Conservation (phyloP, 306 rosid genomes). For the Sechiopsis laciniata region DNA sequence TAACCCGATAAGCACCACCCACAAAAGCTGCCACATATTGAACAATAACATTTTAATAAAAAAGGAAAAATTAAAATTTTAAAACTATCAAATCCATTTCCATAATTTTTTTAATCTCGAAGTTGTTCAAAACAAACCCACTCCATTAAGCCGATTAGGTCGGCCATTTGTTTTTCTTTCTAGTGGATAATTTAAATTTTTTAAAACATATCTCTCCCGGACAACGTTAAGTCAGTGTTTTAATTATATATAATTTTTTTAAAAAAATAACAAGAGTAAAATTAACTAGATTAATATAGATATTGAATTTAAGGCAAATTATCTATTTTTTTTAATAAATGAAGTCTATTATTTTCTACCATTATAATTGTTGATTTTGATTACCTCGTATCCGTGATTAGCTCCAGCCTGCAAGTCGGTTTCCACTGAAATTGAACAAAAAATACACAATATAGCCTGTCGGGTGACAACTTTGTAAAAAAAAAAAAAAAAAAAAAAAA, state of each 20-base stretch:
- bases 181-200: not conserved
- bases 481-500: too few relatives aligned
- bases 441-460: not conserved
- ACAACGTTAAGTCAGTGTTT: not conserved
- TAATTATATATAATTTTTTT: too few relatives aligned
- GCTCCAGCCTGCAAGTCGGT: conserved; percentile 97
- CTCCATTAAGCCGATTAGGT: not conserved
- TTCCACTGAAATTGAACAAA: conserved; percentile 50
- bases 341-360: too few relatives aligned
- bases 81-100: not conserved
- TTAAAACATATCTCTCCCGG: too few relatives aligned
- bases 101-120: not conserved
- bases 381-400: conserved; percentile 67
- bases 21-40: conserved; percentile 51
- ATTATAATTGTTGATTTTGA: not conserved
- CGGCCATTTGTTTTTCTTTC: not conserved
- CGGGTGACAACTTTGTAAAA: not conserved
- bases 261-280: too few relatives aligned
- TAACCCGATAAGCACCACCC: conserved; percentile 77
- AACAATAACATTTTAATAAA: not conserved
- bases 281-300: not conserved
- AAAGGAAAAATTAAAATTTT: not conserved
- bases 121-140: not conserved
- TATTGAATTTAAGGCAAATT: not conserved
- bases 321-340: too few relatives aligned